Evolutionary conservation across 2,329 filamentous ascomycete genomes (phyloP).

Genomic region (Blastomyces emzantsi): DNA sequence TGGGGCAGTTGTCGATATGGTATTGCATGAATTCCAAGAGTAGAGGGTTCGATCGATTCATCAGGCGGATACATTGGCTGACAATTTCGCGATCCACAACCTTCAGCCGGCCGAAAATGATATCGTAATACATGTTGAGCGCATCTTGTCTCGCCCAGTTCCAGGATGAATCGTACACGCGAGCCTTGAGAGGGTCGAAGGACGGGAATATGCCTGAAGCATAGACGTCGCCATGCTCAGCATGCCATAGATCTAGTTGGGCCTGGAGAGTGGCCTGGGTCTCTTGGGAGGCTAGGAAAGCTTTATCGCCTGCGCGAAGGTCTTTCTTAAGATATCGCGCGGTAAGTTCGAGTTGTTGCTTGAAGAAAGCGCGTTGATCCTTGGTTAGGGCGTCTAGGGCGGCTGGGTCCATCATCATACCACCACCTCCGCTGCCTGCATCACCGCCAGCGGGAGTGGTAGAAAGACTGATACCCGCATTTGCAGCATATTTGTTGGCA

Average conservation of each 20-base stretch:
- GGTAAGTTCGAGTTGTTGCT: conserved; percentile 93
- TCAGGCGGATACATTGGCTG: conserved; percentile 96
- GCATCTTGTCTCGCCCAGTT: conserved; percentile 99
- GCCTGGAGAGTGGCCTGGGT: conserved; percentile 81
- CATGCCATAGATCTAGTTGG: conserved; percentile 88
- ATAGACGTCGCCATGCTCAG: conserved; percentile 95
- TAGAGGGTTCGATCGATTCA: conserved; percentile 96
- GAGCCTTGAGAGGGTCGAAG: conserved; percentile 87
- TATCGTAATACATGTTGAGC: conserved; percentile 97
- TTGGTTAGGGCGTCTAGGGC: conserved; percentile 96
- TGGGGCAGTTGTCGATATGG: conserved; percentile 97
- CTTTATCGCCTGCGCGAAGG: conserved; percentile 91
- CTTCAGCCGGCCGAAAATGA: conserved; percentile 91
- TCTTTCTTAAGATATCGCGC: conserved; percentile 97
- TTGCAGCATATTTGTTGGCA: conserved; percentile 77
- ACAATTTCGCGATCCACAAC: conserved; percentile 96
- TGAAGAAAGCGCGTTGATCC: conserved; percentile 91
- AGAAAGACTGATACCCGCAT: conserved; percentile 74
- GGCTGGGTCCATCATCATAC: conserved; percentile 99
- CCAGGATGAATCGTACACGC: conserved; percentile 97
- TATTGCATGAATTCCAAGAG: conserved; percentile 99
- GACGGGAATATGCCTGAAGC: conserved; percentile 88
- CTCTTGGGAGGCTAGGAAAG: conserved; percentile 73
- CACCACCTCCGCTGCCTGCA: conserved; percentile 58
- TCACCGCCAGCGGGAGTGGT: conserved; percentile 63